A percentile compares a stretch with the other conserved stretches of the same genome.
Evolutionary conservation across 805 yeast species (phyloP).

Genomic region (Kockiozyma suomiensis): DNA sequence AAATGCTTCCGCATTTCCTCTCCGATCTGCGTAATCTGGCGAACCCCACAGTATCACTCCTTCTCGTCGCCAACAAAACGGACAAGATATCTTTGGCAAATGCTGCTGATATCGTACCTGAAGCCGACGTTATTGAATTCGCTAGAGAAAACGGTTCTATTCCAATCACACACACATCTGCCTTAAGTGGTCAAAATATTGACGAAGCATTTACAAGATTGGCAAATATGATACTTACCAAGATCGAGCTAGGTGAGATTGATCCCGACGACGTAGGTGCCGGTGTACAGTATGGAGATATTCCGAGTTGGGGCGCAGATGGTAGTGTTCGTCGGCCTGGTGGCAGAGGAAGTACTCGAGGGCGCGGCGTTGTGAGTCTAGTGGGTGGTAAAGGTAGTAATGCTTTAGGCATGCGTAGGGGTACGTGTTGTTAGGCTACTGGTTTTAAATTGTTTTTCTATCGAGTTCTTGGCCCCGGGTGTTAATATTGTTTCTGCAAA

Average conservation of each 20-base stretch:
- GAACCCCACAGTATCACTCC: slow-evolving; percentile 87
- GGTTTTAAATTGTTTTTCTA: background rate
- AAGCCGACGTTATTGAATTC: slow-evolving; percentile 45
- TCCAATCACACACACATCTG: slow-evolving; percentile 48
- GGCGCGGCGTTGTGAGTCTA: slow-evolving; percentile 32
- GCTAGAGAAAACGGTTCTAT: slow-evolving; percentile 43
- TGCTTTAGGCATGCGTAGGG: slow-evolving; percentile 32
- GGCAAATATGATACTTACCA: slow-evolving; percentile 48
- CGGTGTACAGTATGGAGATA: slow-evolving; percentile 58
- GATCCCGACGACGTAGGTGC: slow-evolving; percentile 52
- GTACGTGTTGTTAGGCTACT: slow-evolving; percentile 30
- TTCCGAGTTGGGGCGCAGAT: slow-evolving; percentile 44
- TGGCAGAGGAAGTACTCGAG: slow-evolving; percentile 13
- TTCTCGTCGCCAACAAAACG: slow-evolving; percentile 87
- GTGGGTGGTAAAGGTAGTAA: slow-evolving; percentile 35
- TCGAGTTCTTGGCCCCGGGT: background rate
- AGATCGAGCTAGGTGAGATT: slow-evolving; percentile 51
- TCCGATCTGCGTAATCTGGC: slow-evolving; percentile 89
- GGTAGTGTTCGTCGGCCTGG: slow-evolving; percentile 20
- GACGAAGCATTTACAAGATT: slow-evolving; percentile 47
- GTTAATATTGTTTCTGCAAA: background rate
- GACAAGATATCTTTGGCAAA: slow-evolving; percentile 56
- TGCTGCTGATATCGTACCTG: slow-evolving; percentile 44
- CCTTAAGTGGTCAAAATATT: slow-evolving; percentile 48
- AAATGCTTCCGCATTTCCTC: slow-evolving; percentile 83